These are phyloP conservation scores for Earliella scabrosa DNA, from an alignment of 1,284 basidiomycete genomes.

Conservation along the genomic window DNA sequence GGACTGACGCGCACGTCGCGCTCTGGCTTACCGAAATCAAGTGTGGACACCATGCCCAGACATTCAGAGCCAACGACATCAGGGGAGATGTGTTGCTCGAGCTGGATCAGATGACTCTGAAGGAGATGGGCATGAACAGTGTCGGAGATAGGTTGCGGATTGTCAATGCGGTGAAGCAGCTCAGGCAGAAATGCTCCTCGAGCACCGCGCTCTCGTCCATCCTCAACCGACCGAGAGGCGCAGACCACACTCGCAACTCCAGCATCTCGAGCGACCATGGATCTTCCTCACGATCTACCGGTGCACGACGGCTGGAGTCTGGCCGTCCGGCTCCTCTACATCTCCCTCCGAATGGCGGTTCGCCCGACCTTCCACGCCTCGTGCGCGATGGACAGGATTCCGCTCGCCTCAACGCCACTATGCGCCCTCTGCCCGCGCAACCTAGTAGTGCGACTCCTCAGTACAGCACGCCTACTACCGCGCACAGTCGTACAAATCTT, in stretches of 20 bases:
- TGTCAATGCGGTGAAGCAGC: slow-evolving; percentile 78
- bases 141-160: slow-evolving; percentile 92
- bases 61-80: slow-evolving; percentile 87
- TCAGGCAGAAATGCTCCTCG: slow-evolving; percentile 62
- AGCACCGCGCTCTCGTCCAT: slow-evolving; percentile 31
- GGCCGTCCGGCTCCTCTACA: slow-evolving; percentile 70
- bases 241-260: slow-evolving; percentile 30
- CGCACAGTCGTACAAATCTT: slow-evolving; percentile 50
- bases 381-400: slow-evolving; percentile 70
- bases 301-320: slow-evolving; percentile 49
- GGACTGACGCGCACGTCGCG: slow-evolving; percentile 72
- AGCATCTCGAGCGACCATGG: slow-evolving; percentile 30
- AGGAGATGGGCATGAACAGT: slow-evolving; percentile 87
- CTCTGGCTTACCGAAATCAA: slow-evolving; percentile 76
- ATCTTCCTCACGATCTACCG: slow-evolving; percentile 14
- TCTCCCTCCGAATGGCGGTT: slow-evolving; percentile 50
- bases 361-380: slow-evolving; percentile 64
- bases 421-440: slow-evolving; percentile 49
- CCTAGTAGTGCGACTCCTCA: slow-evolving; percentile 34
- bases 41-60: slow-evolving; percentile 68
- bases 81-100: slow-evolving; percentile 88
- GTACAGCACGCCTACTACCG: slow-evolving; percentile 37
- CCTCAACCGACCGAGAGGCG: slow-evolving; percentile 27
- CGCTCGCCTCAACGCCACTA: slow-evolving; percentile 36
- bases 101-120: slow-evolving; percentile 82